phyloP scores from a whole-genome alignment of 495 filamentous ascomycete species.

The Echria macrotheca region DNA sequence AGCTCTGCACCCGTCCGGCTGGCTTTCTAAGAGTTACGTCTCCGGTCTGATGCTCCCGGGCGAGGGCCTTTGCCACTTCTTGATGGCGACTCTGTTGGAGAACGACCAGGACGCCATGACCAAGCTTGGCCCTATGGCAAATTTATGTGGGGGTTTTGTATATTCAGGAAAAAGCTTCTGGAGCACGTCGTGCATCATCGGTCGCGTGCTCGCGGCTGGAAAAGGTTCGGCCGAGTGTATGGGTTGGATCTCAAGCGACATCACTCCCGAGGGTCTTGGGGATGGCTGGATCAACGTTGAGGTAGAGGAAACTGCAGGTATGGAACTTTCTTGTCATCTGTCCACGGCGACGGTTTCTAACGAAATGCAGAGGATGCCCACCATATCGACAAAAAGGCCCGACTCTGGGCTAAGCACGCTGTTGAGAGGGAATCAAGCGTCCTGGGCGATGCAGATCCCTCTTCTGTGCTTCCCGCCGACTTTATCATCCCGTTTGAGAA shows the following conservation, averaged over 20 bases:
- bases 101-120: conserved; percentile 62
- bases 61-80: conserved; percentile 63
- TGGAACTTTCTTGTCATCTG: conserved; percentile 13
- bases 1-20: conserved; percentile 55
- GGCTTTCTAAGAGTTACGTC: conserved; percentile 74
- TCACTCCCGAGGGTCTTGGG: conserved; percentile 44
- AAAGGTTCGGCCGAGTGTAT: conserved; percentile 66
- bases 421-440: conserved; percentile 50
- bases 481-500: conserved; percentile 52
- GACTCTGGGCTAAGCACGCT: conserved; percentile 40
- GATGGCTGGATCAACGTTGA: conserved; percentile 64
- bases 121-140: conserved; percentile 61
- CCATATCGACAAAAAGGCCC: conserved; percentile 39
- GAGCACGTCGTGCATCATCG: conserved; percentile 74
- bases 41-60: conserved; percentile 76
- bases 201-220: conserved; percentile 64
- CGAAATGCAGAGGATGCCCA: conserved; percentile 32
- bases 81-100: conserved; percentile 74
- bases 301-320: conserved; percentile 46
- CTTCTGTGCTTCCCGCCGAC: conserved; percentile 49
- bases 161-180: conserved; percentile 70
- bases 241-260: conserved; percentile 66
- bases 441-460: conserved; percentile 44
- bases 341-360: neutral
- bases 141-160: conserved; percentile 73